Percentiles rank a stretch among this genome's conserved stretches.
phyloP scores from a whole-genome alignment of 176 grass and related monocot genomes.

The Stipa capillata region DNA sequence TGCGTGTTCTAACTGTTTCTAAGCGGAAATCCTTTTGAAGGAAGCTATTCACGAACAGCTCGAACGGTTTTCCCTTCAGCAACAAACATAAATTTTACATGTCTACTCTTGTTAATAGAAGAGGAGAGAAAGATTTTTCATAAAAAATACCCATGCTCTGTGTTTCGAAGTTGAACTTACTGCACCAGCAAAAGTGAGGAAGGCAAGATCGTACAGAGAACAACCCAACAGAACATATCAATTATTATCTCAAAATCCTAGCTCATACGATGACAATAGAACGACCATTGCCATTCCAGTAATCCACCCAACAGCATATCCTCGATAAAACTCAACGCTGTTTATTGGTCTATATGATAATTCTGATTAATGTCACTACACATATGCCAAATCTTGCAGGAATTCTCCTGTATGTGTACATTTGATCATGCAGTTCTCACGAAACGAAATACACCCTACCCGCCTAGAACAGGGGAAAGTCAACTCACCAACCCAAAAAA shows the following conservation, averaged over 20 bases:
- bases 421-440: conserved; percentile 36
- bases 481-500: conserved; percentile 34
- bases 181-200: neutral
- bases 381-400: conserved; percentile 16
- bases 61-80: no score
- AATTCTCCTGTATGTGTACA: conserved; percentile 32
- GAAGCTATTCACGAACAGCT: no score
- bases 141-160: no score
- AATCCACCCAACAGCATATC: conserved; percentile 16
- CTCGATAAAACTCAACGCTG: conserved; percentile 27
- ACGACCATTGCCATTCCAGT: neutral
- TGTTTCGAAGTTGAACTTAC: neutral
- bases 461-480: conserved; percentile 29
- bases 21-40: no score
- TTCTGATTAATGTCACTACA: conserved; percentile 33
- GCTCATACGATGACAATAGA: neutral
- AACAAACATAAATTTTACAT: no score
- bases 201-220: neutral
- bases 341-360: conserved; percentile 57
- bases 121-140: no score
- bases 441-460: conserved; percentile 37
- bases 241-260: neutral
- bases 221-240: neutral
- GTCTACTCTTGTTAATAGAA: no score
- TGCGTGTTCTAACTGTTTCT: neutral